Conservation (phyloP, 75 land plant species). For the Pseudotsuga menziesii region DNA sequence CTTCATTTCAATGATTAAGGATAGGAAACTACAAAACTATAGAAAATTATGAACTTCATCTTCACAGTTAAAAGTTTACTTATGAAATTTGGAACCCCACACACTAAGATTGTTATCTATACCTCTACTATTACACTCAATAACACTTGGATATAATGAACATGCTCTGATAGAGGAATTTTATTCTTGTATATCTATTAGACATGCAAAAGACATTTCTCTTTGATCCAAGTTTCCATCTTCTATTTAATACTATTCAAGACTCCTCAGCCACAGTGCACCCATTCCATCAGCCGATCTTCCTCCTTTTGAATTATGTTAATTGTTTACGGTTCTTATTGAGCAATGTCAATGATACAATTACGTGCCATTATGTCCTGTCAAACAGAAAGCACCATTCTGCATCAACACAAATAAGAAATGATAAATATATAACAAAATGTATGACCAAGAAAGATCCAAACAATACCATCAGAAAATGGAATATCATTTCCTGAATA, state of each 20-base stretch:
- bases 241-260: neutral
- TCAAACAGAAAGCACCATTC: too few relatives aligned
- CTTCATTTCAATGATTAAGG: too few relatives aligned
- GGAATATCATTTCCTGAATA: neutral
- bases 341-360: neutral
- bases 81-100: too few relatives aligned
- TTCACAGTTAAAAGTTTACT: neutral
- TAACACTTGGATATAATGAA: neutral
- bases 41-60: too few relatives aligned
- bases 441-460: neutral
- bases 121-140: neutral
- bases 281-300: neutral
- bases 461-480: conserved; percentile 2
- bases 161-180: neutral
- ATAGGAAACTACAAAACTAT: too few relatives aligned
- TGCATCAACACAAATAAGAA: neutral
- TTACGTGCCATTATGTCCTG: neutral
- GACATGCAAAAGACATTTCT: neutral
- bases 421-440: neutral
- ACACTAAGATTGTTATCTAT: neutral
- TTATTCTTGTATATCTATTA: neutral
- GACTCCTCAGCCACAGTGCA: neutral
- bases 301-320: conserved; percentile 1
- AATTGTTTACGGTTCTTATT: neutral
- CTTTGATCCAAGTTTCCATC: neutral